Conservation (phyloP, 2,329 filamentous ascomycete species). For the Cladobotryum mycophilum region DNA sequence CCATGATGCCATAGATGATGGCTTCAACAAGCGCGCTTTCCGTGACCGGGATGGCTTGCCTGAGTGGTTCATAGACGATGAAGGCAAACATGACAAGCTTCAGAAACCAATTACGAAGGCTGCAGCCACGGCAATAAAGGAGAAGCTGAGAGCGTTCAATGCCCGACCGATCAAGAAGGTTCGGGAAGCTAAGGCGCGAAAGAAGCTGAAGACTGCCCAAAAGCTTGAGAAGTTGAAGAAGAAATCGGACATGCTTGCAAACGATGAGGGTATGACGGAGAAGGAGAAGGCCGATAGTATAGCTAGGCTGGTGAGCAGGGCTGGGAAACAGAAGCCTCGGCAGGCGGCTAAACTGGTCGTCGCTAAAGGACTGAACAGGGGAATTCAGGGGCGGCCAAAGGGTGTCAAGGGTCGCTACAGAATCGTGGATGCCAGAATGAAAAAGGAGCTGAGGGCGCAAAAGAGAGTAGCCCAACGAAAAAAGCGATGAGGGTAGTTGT, state of each 20-base stretch:
- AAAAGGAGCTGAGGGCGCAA: slow-evolving; percentile 88
- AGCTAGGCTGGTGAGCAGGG: slow-evolving; percentile 71
- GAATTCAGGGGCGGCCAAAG: slow-evolving; percentile 76
- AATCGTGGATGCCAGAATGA: slow-evolving; percentile 91
- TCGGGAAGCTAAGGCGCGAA: slow-evolving; percentile 87
- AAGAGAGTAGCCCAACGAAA: slow-evolving; percentile 73
- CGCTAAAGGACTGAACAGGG: slow-evolving; percentile 75
- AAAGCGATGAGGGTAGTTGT: slow-evolving; percentile 32
- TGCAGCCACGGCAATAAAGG: slow-evolving; percentile 84
- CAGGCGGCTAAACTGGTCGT: slow-evolving; percentile 82
- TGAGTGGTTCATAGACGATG: slow-evolving; percentile 97
- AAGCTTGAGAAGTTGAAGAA: slow-evolving; percentile 90
- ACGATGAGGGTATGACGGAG: slow-evolving; percentile 89
- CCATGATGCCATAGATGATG: slow-evolving; percentile 78
- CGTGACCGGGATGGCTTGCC: slow-evolving; percentile 87
- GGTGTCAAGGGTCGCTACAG: slow-evolving; percentile 96
- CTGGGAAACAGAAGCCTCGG: slow-evolving; percentile 79
- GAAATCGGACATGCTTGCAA: slow-evolving; percentile 85
- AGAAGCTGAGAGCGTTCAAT: slow-evolving; percentile 87
- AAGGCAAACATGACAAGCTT: slow-evolving; percentile 72
- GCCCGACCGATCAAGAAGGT: slow-evolving; percentile 99
- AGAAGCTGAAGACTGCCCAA: slow-evolving; percentile 93
- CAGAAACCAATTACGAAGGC: slow-evolving; percentile 89
- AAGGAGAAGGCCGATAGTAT: slow-evolving; percentile 91
- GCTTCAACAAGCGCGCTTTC: slow-evolving; percentile 88